Evolutionary conservation across 2,329 filamentous ascomycete species (phyloP).

Genomic region (Fusarium sp.): DNA sequence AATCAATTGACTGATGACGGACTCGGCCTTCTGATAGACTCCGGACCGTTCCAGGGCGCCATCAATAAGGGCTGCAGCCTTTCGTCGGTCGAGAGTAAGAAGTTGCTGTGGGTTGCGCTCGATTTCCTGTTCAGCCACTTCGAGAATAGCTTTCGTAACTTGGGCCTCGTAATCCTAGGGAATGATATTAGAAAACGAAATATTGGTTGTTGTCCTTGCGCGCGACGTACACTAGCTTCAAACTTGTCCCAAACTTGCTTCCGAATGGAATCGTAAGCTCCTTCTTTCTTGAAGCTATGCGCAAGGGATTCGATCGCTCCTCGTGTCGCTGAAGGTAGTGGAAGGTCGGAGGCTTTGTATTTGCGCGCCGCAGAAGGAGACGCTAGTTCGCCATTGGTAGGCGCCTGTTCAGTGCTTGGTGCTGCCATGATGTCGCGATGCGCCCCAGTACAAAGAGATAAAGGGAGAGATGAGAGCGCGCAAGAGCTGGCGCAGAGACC

Average conservation of each 20-base stretch:
- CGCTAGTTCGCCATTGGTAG: conserved; percentile 28
- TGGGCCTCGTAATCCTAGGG: conserved; percentile 72
- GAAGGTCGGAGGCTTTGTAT: conserved; percentile 77
- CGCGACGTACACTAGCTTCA: conserved; percentile 66
- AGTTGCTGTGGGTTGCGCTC: conserved; percentile 76
- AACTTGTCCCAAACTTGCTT: conserved; percentile 81
- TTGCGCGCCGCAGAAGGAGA: conserved; percentile 51
- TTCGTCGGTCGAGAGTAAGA: conserved; percentile 74
- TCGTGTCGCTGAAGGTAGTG: conserved; percentile 74
- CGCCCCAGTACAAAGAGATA: conserved; percentile 9
- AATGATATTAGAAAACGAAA: background rate
- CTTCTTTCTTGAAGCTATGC: conserved; percentile 87
- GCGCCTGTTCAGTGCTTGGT: conserved; percentile 37
- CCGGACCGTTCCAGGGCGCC: conserved; percentile 78
- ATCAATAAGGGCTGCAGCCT: conserved; percentile 77
- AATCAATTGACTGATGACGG: conserved; percentile 71
- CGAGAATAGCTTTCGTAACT: conserved; percentile 70
- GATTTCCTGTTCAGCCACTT: conserved; percentile 75
- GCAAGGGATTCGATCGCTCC: conserved; percentile 76
- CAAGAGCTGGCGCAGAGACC: conserved; percentile 20
- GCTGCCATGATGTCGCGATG: conserved; percentile 30
- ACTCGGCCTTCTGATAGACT: conserved; percentile 75
- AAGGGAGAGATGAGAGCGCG: conserved; percentile 22
- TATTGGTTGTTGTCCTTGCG: conserved; percentile 34
- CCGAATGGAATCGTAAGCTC: conserved; percentile 78